Percentiles rank a stretch among this genome's conserved stretches.
Evolutionary conservation across 352 stramenopile species (phyloP).

Genomic region (Peronospora belbahrii): DNA sequence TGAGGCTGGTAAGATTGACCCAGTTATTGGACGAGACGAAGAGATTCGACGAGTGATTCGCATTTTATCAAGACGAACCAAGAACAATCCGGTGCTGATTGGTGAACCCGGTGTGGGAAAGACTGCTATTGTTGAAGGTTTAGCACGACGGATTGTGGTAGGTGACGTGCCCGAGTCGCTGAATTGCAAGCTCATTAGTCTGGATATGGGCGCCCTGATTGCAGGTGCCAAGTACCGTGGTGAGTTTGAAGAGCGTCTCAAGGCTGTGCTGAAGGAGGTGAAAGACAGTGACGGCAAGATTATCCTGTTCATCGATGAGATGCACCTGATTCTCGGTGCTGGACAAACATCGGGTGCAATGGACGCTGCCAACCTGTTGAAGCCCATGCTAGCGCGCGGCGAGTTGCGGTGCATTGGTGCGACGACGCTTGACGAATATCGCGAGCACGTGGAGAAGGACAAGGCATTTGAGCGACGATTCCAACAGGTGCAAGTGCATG

Average conservation of each 20-base stretch:
- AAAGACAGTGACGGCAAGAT: slow-evolving; percentile 92
- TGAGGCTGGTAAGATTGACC: slow-evolving; percentile 93
- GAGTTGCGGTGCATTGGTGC: slow-evolving; percentile 96
- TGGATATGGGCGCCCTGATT: slow-evolving; percentile 96
- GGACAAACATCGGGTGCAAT: slow-evolving; percentile 90
- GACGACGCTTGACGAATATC: slow-evolving; percentile 97
- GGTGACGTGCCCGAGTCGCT: slow-evolving; percentile 94
- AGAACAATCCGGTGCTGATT: slow-evolving; percentile 97
- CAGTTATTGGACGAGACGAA: slow-evolving; percentile 96
- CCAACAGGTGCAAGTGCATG: slow-evolving; percentile 92
- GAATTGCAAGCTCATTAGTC: slow-evolving; percentile 84
- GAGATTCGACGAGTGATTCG: slow-evolving; percentile 94
- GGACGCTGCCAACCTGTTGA: slow-evolving; percentile 97
- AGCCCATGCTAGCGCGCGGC: slow-evolving; percentile 94
- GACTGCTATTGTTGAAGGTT: slow-evolving; percentile 92
- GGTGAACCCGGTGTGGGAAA: slow-evolving; percentile 96
- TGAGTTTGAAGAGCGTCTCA: slow-evolving; percentile 98
- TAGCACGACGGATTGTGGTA: slow-evolving; percentile 94
- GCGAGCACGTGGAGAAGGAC: slow-evolving; percentile 98
- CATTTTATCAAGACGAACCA: slow-evolving; percentile 93
- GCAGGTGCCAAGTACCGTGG: slow-evolving; percentile 96
- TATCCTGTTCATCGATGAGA: slow-evolving; percentile 98
- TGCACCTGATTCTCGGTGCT: slow-evolving; percentile 94
- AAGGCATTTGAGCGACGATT: slow-evolving; percentile 96
- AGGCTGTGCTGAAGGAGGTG: slow-evolving; percentile 91